Evolutionary conservation across 768 basidiomycete species (phyloP).

Genomic region (Cubamyces lactineus): DNA sequence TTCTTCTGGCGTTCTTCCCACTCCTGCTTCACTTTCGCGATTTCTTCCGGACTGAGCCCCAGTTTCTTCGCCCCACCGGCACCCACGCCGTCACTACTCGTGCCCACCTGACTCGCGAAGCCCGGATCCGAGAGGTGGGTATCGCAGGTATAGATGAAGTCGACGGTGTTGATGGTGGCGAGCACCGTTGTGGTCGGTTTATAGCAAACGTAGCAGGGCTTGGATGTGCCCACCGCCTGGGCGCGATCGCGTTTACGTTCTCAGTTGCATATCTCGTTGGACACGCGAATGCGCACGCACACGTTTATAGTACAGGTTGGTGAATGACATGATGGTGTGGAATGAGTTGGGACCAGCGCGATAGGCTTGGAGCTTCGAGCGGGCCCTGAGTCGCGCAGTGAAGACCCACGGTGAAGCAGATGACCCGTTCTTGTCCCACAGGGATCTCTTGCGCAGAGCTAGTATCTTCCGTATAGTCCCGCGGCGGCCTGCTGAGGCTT

Average conservation of each 20-base stretch:
- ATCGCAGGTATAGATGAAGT: constrained; percentile 86
- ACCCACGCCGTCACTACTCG: constrained; percentile 38
- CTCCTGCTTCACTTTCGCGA: constrained; percentile 75
- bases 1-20: constrained; percentile 76
- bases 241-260: not conserved
- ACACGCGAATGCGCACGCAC: constrained; percentile 46
- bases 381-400: not conserved
- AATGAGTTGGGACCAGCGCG: constrained; percentile 16
- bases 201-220: constrained; percentile 78
- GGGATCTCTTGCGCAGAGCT: not conserved
- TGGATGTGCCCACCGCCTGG: constrained; percentile 78
- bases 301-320: constrained; percentile 88
- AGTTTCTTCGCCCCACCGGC: constrained; percentile 40
- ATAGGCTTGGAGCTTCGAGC: constrained; percentile 4
- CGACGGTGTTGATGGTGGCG: constrained; percentile 78
- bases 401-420: constrained; percentile 10
- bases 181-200: constrained; percentile 84
- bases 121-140: constrained; percentile 79
- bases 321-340: constrained; percentile 60
- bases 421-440: constrained; percentile 10
- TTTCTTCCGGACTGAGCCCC: constrained; percentile 65
- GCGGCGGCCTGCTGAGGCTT: constrained; percentile 19
- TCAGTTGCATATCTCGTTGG: constrained; percentile 10
- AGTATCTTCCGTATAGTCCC: constrained; percentile 15
- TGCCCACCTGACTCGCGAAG: constrained; percentile 62